phyloP scores from a whole-genome alignment of 352 stramenopile genomes.

The Phytopythium vexans region DNA sequence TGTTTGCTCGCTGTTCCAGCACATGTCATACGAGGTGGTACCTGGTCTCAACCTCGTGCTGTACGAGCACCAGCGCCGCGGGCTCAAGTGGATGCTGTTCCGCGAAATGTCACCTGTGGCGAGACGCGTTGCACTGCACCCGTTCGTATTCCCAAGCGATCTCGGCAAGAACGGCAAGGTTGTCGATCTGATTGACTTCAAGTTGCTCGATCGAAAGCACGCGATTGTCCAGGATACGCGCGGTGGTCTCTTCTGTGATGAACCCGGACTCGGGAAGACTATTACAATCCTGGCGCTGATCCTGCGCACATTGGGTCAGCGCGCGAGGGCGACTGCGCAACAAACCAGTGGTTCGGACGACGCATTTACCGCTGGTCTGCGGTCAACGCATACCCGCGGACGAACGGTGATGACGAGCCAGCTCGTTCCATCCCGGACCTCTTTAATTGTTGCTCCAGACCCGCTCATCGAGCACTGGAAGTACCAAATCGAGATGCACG shows the following conservation, averaged over 20 bases:
- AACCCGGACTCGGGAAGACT: conserved; percentile 82
- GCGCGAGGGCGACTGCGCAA: conserved; percentile 1
- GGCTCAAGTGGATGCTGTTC: conserved; percentile 76
- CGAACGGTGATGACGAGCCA: conserved; percentile 32
- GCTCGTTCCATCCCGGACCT: conserved; percentile 42
- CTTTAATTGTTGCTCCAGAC: conserved; percentile 71
- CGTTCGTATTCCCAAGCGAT: conserved; percentile 42
- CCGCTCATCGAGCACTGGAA: conserved; percentile 77
- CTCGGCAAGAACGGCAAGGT: conserved; percentile 10
- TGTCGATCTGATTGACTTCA: conserved; percentile 60
- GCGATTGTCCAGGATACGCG: conserved; percentile 40
- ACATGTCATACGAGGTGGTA: conserved; percentile 82
- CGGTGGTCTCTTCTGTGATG: conserved; percentile 80
- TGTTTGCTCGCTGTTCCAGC: conserved; percentile 74
- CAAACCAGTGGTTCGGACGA: too few relatives aligned
- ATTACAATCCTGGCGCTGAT: conserved; percentile 85
- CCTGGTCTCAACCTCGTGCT: conserved; percentile 68
- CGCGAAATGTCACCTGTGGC: conserved; percentile 40
- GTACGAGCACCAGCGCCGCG: conserved; percentile 71
- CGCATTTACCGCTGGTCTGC: conserved; percentile 11
- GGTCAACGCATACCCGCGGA: conserved; percentile 36
- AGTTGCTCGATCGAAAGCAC: conserved; percentile 22
- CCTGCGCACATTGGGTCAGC: conserved; percentile 68
- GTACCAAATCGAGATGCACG: conserved; percentile 66
- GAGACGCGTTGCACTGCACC: conserved; percentile 20